Evolutionary conservation across 164 flowering plant genomes (phyloP), one percentile per base, ranked within the genome.

Genomic region (Nymphaea colorata): DNA sequence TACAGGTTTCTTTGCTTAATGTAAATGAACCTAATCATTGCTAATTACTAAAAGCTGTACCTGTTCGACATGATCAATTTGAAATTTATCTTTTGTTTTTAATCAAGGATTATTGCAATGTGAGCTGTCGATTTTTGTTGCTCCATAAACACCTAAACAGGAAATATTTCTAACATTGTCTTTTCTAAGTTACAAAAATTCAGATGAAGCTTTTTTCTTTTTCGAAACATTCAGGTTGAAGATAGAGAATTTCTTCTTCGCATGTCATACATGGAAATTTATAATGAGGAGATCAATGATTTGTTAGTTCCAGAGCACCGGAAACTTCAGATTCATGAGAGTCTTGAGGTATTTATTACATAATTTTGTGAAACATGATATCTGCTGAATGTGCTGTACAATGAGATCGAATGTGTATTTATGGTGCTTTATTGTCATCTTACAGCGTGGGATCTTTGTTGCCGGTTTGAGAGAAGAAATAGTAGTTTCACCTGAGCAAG

Each of bases 201-300:
- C 36, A 25, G 36, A 25, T 25, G 36, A 25, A 25, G 36, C 36
- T 25, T 25, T 25, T 25, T 25, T 25, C 36, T 25, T 25, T 47
- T 47, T 6, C 55, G 41, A 17, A 43, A 11, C 61, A 7, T 60
- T 17, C 62, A 91, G 98, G 91, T 82, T 71, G 78, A 71, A 57
- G 87, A 83, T 75, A 83, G 99, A 71, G 99, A 94, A 71, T 94
- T 92, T 79, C 96, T 94, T 67, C 68, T 94, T 53, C 81, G 98
- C 42, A 91, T 94, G 96, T 94, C 99, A 0, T 91, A 91, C 69
- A 83, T 94, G 96, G 99, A 94, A 74, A 94, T 94, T 41, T 94
- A 92, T 71, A 94, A 94, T 74, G 99, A 94, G 70, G 98, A 91
- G 64, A 90, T 94, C 67, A 91, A 92, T 82, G 99, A 94, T 78